Conservation (phyloP, 371 early-diverging fungal species). For the Sporodiniella umbellata region DNA sequence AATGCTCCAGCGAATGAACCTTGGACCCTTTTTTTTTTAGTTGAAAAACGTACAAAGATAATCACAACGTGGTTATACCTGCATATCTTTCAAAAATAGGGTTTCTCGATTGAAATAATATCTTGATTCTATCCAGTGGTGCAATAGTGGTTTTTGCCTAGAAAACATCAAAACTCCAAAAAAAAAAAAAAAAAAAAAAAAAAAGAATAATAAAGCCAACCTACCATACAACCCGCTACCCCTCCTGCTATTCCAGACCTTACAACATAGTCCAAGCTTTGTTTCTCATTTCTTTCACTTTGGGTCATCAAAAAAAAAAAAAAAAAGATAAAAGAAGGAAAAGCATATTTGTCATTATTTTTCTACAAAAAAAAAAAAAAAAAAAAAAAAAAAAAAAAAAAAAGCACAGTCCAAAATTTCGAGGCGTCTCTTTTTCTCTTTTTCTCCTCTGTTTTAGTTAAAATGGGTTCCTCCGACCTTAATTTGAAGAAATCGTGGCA, state of each 20-base stretch:
- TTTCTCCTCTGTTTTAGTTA: slow-evolving; percentile 17
- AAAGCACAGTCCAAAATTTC: not conserved
- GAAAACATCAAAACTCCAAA: no score
- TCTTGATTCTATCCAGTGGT: slow-evolving; percentile 97
- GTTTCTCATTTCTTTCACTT: slow-evolving; percentile 23
- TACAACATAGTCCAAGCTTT: slow-evolving; percentile 42
- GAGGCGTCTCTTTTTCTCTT: not conserved
- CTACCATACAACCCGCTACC: slow-evolving; percentile 53
- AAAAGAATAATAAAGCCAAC: not conserved
- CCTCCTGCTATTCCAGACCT: slow-evolving; percentile 54
- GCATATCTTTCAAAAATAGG: slow-evolving; percentile 83
- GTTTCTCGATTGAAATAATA: slow-evolving; percentile 92
- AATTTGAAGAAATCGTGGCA: slow-evolving; percentile 96
- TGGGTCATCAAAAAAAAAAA: slow-evolving; percentile 1
- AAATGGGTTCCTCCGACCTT: slow-evolving; percentile 72
- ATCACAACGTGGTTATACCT: slow-evolving; percentile 39
- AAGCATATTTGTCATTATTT: not conserved
- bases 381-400: not conserved
- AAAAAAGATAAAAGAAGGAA: not conserved
- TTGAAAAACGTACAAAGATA: slow-evolving; percentile 5
- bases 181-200: no score
- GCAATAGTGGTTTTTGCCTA: slow-evolving; percentile 93
- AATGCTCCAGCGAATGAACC: slow-evolving; percentile 88
- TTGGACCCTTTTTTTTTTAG: no score
- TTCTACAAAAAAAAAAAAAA: not conserved